Conservation (phyloP, 176 grass and related monocot genomes). For the Themeda triandra region DNA sequence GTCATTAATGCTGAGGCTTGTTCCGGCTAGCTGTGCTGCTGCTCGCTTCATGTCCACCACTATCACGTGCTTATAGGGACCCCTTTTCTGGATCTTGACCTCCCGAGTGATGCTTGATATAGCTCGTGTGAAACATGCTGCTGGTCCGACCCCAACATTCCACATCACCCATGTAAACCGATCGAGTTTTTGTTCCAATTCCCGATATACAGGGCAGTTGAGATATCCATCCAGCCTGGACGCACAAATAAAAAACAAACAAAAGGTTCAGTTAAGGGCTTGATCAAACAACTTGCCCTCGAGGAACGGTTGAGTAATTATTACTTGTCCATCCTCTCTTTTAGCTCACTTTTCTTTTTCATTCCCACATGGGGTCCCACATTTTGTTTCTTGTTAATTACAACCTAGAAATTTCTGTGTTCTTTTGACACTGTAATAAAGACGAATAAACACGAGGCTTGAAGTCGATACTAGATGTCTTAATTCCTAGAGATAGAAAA, state of each 20-base stretch:
- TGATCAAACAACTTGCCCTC: background rate
- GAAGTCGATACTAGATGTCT: no score
- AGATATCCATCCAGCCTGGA: background rate
- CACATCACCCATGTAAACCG: rapidly evolving
- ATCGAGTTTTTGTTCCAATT: rapidly evolving
- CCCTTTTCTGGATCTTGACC: rapidly evolving
- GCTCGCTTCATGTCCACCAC: background rate
- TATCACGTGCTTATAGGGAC: background rate
- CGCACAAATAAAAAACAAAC: no score
- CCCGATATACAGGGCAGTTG: rapidly evolving
- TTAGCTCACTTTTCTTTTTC: no score
- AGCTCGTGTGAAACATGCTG: background rate
- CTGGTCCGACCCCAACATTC: background rate
- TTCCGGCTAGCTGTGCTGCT: background rate
- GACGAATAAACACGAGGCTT: no score
- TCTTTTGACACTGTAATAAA: no score
- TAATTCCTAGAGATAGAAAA: no score
- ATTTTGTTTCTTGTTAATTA: no score
- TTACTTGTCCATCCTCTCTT: no score
- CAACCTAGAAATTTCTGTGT: no score
- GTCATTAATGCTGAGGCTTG: rapidly evolving
- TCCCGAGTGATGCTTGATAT: background rate
- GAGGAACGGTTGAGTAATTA: no score
- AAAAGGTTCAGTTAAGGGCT: background rate
- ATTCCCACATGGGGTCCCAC: no score